Base-by-base conservation (phyloP, 2,329 filamentous ascomycete species). In the Pseudomassariella vexata region DNA sequence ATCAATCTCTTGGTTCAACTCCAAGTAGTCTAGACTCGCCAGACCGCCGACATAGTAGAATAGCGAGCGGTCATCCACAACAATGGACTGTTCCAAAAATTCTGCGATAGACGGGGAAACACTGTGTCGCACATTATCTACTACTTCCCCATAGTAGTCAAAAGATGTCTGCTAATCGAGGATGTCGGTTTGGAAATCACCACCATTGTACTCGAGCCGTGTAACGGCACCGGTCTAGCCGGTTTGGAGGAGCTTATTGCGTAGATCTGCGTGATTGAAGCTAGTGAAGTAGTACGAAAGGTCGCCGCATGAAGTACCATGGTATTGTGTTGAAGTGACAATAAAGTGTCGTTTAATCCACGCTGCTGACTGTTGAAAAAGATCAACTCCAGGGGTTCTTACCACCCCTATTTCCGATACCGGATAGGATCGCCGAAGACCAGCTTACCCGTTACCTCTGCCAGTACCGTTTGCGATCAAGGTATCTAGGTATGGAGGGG, bases 11-110 rank as follows among this genome's bases (percentile, higher is more conserved):
- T 26, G 14, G 24, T 35, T 19, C 10, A 24, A 24, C 22, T 23
- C 42, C 14, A 44, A 23, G 17, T 23, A 7, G 12, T 28, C 24
- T 19, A 39, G 41, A 8, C 9, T 19, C 7, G 21, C 23, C 5
- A 42, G 34, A 17, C 32, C 35, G 17, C 18, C 24, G 28, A 24
- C 34, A 30, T 42, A 42, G 29, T 42, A 46, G 24, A 31, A 36
- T 22, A 44, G 40, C 23, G 25, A 36, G 12, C 39, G 32, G 17
- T 30, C 37, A 19, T 35, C 27, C 12, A 14, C 22, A 9, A 32
- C 25, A 28, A 28, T 34, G 12, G 41, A 41, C 9, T 19, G 23
- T 17, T 40, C 29, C 14, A 46, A 22, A 32, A 46, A 46, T 9
- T 17, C 32, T 7, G 23, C 27, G 17, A 46, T 30, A 6, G 34